A percentile compares a stretch with the other conserved stretches of the same genome.
phyloP scores from a whole-genome alignment of 2,329 filamentous ascomycete genomes.

The Pezicula radicicola region DNA sequence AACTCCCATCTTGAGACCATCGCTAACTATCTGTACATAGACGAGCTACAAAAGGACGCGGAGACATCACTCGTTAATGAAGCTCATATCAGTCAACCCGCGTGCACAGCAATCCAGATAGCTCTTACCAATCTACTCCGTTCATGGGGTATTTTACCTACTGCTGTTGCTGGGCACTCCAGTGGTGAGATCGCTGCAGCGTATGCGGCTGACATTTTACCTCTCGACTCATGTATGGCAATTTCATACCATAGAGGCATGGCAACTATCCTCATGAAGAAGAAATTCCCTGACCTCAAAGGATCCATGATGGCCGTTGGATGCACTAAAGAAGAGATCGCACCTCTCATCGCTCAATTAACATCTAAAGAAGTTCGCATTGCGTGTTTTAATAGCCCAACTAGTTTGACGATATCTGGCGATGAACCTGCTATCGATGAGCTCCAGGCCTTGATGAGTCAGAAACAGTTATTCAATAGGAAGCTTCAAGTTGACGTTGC shows the following conservation, averaged over 20 bases:
- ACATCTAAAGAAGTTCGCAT: slow-evolving; percentile 1
- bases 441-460: slow-evolving; percentile 10
- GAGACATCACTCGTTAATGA: slow-evolving; percentile 14
- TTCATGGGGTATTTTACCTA: slow-evolving; percentile 15
- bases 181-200: slow-evolving; percentile 28
- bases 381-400: slow-evolving; percentile 14
- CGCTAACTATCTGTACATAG: slow-evolving; percentile 9
- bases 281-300: slow-evolving; percentile 12
- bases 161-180: slow-evolving; percentile 25
- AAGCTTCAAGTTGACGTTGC: slow-evolving; percentile 20
- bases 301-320: slow-evolving; percentile 53
- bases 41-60: slow-evolving; percentile 20
- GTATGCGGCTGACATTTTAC: slow-evolving; percentile 21
- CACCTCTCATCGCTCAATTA: slow-evolving; percentile 31
- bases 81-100: slow-evolving; percentile 29
- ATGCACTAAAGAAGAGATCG: slow-evolving; percentile 1
- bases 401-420: slow-evolving; percentile 14
- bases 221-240: slow-evolving; percentile 17
- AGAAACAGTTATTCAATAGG: slow-evolving; percentile 14
- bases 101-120: slow-evolving; percentile 32
- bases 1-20: background rate
- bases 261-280: background rate
- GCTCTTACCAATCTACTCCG: slow-evolving; percentile 26
- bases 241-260: slow-evolving; percentile 26
- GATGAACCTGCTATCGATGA: slow-evolving; percentile 3